Evolutionary conservation across 1,284 basidiomycete species (phyloP), one percentile per base, ranked within the genome.

Genomic region (Ustilago crameri): DNA sequence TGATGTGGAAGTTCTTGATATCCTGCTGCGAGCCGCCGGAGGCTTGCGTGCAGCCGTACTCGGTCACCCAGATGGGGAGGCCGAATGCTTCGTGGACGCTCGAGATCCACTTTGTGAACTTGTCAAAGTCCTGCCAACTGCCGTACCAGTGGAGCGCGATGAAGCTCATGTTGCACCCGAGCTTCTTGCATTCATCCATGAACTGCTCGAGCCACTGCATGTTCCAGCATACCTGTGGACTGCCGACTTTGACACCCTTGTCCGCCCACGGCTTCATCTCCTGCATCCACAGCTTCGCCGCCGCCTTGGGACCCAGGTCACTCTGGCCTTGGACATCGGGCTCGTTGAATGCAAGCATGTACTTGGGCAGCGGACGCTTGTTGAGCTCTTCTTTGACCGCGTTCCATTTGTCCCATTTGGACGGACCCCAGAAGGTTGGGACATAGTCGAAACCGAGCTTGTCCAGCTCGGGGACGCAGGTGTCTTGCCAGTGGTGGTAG

Each of bases 111-210:
- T 52, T 51, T 35, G 69, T 76, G 26, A 82, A 67, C 37, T 70
- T 64, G 60, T 67, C 73, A 18, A 79, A 56, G 48, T 82, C 78
- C 12, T 57, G 45, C 52, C 60, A 70, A 17, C 65, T 61, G 9
- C 80, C 80, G 60, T 82, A 82, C 77, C 79, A 82, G 68, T 82
- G 81, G n/a, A 81, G 37, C 3, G 81, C 76, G 18, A 79, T 67
- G 48, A 82, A 80, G 50, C 70, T 67, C 26, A 76, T 66, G 17
- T 76, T 59, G 60, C 74, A 78, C 3, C 77, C 79, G 18, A 64
- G 34, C 20, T 60, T 53, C 18, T 75, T 51, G 56, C 81, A 76
- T 20, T 69, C 54, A 30, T 30, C 41, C 69, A 80, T 74, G 47
- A 82, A 81, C 23, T 59, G 30, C 27, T 75, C 35, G 10, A 82